Base-by-base conservation (phyloP, 208 protist genomes). In the Acanthamoeba rhysodes region DNA sequence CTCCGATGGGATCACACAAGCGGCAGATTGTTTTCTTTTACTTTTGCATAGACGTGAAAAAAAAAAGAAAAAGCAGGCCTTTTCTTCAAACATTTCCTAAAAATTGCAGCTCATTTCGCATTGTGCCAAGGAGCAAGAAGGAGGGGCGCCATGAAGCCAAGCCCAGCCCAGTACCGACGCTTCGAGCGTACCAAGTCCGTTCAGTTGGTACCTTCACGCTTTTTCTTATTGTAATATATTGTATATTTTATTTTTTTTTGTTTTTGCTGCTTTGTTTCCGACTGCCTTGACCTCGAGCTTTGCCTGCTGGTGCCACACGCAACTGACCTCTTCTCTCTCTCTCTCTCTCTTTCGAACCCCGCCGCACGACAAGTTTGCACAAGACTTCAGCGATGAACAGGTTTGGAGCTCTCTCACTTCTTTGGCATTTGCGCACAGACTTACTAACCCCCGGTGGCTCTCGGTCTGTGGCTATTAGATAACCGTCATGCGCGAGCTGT, bases 401-500 rank as follows among this genome's bases (percentile, higher is more conserved):
- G 68, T 76, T 18, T 32, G 68, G 0, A 32, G 22, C 64, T 14
- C 64, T 14, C 27, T 72, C 22, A 1, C 27, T 72, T 72, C 64
- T 72, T 72, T 72, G 64, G 10, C 64, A 14, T 18, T 29, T 9
- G 2, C 14, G 64, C 64, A 29, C 64, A 10, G 6, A 14, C 6
- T 1, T 7, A 0, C n/a, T 9, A 72, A 14, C 16, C 0, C 27
- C 9, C 7, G 45, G 16, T 76, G 14, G n/a, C 32, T 29, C 32
- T 59, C 55, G 0, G 64, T 76, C 6, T 27, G 18, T 9, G 14
- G 27, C 68, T 18, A 16, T 22, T 9, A 88, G 80, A 29, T 93
- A 22, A 29, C 50, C n/a, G 55, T 93, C 34, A 93, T 93, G 53
- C n/a, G 62, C 4, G 87, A 93, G 48, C 37, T 93, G 87, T 93